Percentiles rank a stretch among this genome's conserved stretches.
phyloP scores from a whole-genome alignment of 2,329 filamentous ascomycete genomes.

The Neopestalotiopsis rosae region DNA sequence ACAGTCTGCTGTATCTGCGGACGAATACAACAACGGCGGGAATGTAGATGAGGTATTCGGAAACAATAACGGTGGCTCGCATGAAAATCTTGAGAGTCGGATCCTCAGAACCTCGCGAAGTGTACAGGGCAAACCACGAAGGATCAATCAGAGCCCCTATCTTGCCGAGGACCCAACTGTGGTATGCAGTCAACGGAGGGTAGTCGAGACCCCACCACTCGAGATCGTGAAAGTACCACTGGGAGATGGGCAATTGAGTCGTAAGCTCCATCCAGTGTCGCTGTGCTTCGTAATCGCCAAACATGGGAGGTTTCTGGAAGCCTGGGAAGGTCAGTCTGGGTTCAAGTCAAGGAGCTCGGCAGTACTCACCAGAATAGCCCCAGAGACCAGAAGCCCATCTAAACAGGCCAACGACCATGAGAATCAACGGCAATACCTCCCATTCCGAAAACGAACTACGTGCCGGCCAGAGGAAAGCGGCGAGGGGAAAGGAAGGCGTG shows the following conservation, averaged over 20 bases:
- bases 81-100: slow-evolving; percentile 89
- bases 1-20: slow-evolving; percentile 77
- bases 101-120: slow-evolving; percentile 82
- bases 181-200: slow-evolving; percentile 95
- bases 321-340: slow-evolving; percentile 51
- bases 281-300: slow-evolving; percentile 97
- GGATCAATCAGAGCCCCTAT: slow-evolving; percentile 81
- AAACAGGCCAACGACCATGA: slow-evolving; percentile 92
- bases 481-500: slow-evolving; percentile 83
- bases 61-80: slow-evolving; percentile 88
- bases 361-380: slow-evolving; percentile 82
- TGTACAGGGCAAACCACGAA: slow-evolving; percentile 84
- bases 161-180: slow-evolving; percentile 93
- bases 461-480: slow-evolving; percentile 93
- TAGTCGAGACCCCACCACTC: slow-evolving; percentile 99
- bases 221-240: slow-evolving; percentile 98
- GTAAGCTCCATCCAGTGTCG: slow-evolving; percentile 99
- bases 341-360: background rate
- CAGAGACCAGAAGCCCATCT: slow-evolving; percentile 91
- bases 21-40: slow-evolving; percentile 87
- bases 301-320: slow-evolving; percentile 82
- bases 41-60: slow-evolving; percentile 88
- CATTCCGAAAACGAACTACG: slow-evolving; percentile 86
- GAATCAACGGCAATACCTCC: slow-evolving; percentile 84
- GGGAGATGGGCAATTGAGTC: slow-evolving; percentile 82